Conservation (phyloP, 2,329 filamentous ascomycete genomes). For the Epichloe elymi region DNA sequence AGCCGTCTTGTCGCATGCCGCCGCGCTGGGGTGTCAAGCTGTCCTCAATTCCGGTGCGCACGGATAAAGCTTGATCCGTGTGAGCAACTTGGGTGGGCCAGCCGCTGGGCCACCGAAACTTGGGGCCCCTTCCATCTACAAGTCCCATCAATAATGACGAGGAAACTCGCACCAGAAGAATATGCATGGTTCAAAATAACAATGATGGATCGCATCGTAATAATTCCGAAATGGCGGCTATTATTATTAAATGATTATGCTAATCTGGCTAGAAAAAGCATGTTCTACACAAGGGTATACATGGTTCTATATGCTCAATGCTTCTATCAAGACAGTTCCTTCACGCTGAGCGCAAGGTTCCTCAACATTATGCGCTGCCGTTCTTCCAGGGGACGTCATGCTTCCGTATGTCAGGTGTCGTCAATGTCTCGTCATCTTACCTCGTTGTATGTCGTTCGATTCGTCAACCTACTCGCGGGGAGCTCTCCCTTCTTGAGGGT, state of each 20-base stretch:
- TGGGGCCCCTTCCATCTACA: no score
- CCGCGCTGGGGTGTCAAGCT: slow-evolving; percentile 2
- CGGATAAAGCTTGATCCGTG: slow-evolving; percentile 6
- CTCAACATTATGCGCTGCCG: neutral
- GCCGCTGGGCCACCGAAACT: no score
- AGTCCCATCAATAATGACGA: no score
- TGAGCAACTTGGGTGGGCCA: no score
- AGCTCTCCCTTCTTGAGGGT: neutral
- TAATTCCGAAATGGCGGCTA: no score
- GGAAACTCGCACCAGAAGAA: no score
- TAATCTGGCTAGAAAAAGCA: neutral
- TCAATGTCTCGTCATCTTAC: neutral
- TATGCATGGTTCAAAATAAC: no score
- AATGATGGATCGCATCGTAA: no score
- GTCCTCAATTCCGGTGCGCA: slow-evolving; percentile 4
- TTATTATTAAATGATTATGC: neutral
- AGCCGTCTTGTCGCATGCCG: neutral
- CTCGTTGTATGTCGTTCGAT: neutral
- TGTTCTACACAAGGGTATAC: neutral
- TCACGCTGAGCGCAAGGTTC: neutral
- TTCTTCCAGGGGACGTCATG: neutral
- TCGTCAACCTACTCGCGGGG: neutral
- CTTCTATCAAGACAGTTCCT: neutral
- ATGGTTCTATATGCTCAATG: neutral
- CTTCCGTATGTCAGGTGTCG: neutral